Base-by-base conservation (phyloP, 2,329 filamentous ascomycete species). In the Ophiostoma novo-ulmi region DNA sequence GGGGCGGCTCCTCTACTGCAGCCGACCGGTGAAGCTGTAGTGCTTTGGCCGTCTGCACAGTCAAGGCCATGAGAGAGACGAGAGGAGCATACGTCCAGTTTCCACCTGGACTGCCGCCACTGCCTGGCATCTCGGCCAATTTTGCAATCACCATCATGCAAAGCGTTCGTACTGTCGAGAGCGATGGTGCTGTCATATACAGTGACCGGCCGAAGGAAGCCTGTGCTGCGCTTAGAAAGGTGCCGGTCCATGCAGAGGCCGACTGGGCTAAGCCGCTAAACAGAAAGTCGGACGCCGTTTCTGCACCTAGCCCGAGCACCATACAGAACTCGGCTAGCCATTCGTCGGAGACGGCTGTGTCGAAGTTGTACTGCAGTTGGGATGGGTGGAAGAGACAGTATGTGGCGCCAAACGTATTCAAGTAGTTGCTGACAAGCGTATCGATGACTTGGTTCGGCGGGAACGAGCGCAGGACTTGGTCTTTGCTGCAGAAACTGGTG, bases 321-420 rank as follows among this genome's bases (percentile, higher is more conserved):
- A 77, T 76, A 52, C 74, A 75, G 10, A 77, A 71, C 69, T 77
- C 75, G 1, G 75, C 72, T 5, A 77, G 73, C 75, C 75, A 76
- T 38, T 70, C 75, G 35, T 77, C 75, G 0, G 72, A 52, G 11
- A 72, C 69, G 55, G 71, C 26, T 20, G 58, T 55, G 10, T 70
- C 70, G 17, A 77, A 36, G 44, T 77, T 75, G 3, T 74, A 67
- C 38, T 69, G 72, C 38, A 77, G 75, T 65, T 75, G 73, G 1
- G 66, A 20, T 6, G 72, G 73, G 52, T 76, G 74, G 11, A 77
- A 69, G 2, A 77, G 74, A 7, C 73, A 67, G 68, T 77, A 76
- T 1, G 75, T 76, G 13, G 75, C 71, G 58, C 76, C 76, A 41
- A 75, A 75, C 13, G 73, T 73, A n/a, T 61, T 52, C 17, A 76